Evolutionary conservation across 805 yeast species (phyloP).

Genomic region (Kodamaea hsintzibuensis): DNA sequence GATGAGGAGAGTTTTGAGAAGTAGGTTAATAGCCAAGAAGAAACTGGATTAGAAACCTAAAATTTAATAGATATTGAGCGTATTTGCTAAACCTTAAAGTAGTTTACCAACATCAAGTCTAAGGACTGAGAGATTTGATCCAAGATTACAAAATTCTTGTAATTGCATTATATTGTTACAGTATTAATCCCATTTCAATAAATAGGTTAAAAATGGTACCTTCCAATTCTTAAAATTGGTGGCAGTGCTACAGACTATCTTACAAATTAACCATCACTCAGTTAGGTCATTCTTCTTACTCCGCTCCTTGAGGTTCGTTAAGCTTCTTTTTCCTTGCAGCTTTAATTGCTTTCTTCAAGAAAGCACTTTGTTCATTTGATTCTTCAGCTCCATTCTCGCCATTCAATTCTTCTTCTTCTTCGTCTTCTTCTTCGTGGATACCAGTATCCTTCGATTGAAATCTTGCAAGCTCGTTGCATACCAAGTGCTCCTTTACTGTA

Average conservation of each 20-base stretch:
- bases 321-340: conserved; percentile 12
- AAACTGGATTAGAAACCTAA: not conserved
- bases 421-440: conserved; percentile 19
- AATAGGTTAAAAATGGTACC: too few relatives aligned
- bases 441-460: conserved; percentile 17
- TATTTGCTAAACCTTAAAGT: not conserved
- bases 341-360: conserved; percentile 16
- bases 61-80: not conserved
- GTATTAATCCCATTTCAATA: not conserved
- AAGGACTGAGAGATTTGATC: too few relatives aligned
- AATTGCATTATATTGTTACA: not conserved
- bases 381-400: conserved; percentile 13
- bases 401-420: conserved; percentile 15
- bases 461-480: conserved; percentile 28
- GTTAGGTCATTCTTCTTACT: too few relatives aligned
- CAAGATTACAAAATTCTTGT: too few relatives aligned
- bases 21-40: not conserved
- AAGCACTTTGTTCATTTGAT: conserved; percentile 9
- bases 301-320: not conserved
- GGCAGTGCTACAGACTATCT: not conserved
- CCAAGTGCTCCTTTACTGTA: conserved; percentile 40
- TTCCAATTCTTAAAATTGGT: not conserved
- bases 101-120: too few relatives aligned
- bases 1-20: not conserved
- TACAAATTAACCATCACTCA: not conserved